Evolutionary conservation across 192 early-diverging fungal genomes (phyloP).

Genomic region (Podila clonocystis): DNA sequence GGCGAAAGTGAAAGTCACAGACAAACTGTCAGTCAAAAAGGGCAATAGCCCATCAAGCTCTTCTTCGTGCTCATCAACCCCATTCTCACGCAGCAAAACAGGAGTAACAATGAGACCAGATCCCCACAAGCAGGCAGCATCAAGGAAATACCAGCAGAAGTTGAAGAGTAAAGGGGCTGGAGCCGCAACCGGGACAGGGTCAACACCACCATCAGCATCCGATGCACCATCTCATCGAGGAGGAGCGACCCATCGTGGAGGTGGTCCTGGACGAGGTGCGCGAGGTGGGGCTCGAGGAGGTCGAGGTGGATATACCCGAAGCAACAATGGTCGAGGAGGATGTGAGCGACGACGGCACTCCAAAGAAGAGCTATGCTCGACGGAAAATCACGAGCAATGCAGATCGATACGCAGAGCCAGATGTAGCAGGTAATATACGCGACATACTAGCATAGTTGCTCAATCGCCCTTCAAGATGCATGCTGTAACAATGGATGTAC

Average conservation of each 20-base stretch:
- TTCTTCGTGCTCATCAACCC: not conserved
- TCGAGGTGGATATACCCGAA: not conserved
- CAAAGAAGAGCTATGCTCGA: conserved; percentile 37
- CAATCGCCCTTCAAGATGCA: too few relatives aligned
- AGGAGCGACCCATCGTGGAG: conserved; percentile 6
- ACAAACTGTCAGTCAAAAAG: not conserved
- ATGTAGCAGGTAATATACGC: conserved; percentile 26
- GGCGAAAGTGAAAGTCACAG: not conserved
- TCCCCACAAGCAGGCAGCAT: conserved; percentile 50
- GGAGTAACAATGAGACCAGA: conserved; percentile 36
- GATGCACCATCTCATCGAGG: not conserved
- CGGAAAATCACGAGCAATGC: conserved; percentile 46
- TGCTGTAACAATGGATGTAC: too few relatives aligned
- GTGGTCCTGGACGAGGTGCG: conserved; percentile 5
- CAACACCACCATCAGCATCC: conserved; percentile 11
- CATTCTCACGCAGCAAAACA: not conserved
- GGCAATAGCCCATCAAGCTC: not conserved
- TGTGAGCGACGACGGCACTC: conserved; percentile 4
- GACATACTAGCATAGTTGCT: too few relatives aligned
- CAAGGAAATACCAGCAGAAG: conserved; percentile 48
- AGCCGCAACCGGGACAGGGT: not conserved
- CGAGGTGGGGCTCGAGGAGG: conserved; percentile 30
- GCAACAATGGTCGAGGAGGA: not conserved
- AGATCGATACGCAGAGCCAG: conserved; percentile 30
- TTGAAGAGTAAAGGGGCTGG: conserved; percentile 22